Conservation (phyloP, 2,329 filamentous ascomycete genomes). For the Talaromyces sp. region DNA sequence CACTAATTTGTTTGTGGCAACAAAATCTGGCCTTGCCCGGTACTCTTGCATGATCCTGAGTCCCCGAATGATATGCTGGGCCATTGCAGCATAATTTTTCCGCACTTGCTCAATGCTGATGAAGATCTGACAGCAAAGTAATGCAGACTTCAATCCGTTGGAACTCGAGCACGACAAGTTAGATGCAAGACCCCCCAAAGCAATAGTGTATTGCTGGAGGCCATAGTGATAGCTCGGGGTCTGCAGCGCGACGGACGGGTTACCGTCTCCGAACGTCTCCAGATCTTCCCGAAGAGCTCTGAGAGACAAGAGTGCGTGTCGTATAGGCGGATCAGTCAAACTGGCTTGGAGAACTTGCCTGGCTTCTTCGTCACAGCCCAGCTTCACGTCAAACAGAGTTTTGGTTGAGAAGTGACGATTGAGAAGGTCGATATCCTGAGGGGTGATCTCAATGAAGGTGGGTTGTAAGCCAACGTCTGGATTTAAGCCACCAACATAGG, state of each 20-base stretch:
- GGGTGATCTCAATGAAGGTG: not conserved
- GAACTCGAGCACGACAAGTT: conserved; percentile 5
- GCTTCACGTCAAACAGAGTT: conserved; percentile 6
- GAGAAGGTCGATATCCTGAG: conserved; percentile 7
- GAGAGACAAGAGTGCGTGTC: conserved; percentile 10
- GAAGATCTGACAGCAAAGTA: conserved; percentile 13
- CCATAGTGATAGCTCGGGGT: conserved; percentile 1
- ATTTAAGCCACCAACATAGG: not conserved
- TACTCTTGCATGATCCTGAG: conserved; percentile 13
- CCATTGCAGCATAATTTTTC: conserved; percentile 5
- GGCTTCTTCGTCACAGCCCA: conserved; percentile 11
- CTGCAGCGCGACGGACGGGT: not conserved
- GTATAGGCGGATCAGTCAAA: conserved; percentile 9
- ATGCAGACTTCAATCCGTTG: conserved; percentile 6
- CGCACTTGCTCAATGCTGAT: conserved; percentile 14
- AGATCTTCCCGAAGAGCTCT: conserved; percentile 9
- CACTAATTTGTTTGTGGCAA: not conserved
- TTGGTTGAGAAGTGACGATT: conserved; percentile 11
- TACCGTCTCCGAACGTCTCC: not conserved
- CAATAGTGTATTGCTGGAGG: conserved; percentile 6
- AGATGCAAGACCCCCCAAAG: conserved; percentile 6
- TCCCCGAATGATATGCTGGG: conserved; percentile 10
- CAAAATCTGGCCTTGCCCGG: conserved; percentile 4
- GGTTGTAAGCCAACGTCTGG: not conserved
- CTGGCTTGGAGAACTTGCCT: conserved; percentile 9